Evolutionary conservation across 1,284 basidiomycete genomes (phyloP), one percentile per base, ranked within the genome.

Genomic region (Apiotrichum veenhuisii): DNA sequence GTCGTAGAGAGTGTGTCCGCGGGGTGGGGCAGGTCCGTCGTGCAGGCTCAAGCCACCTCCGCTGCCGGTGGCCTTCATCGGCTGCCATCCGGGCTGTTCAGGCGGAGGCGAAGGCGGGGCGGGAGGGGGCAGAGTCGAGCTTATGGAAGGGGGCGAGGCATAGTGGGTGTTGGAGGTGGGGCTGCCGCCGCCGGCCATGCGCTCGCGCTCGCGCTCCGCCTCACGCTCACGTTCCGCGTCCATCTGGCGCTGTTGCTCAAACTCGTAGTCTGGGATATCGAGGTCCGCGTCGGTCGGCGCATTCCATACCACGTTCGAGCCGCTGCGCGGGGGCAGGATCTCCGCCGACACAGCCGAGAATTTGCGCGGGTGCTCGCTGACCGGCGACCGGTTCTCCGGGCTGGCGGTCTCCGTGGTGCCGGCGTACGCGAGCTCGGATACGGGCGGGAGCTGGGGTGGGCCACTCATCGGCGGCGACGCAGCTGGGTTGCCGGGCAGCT

Each of bases 191-290:
- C 36, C 22, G 30, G 30, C 30, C 30, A 30, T 30, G 30, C 30
- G 30, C 30, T 49, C 15, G 30, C 47, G 46, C 23, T 46, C 27
- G 7, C 44, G 34, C 43, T 46, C 44, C n/a, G 18, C 37, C 49
- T 41, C 22, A 20, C 10, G 9, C 36, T 37, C 40, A 9, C 49
- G 25, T 64, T 52, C 46, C 12, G 60, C 66, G 36, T 73, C 70
- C 52, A 69, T 61, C 54, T 63, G 62, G 41, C 56, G 62, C 61
- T 68, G 74, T 62, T 74, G 74, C 59, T 73, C 69, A 43, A 67
- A 75, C 61, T 76, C 74, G 63, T 76, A 76, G 22, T 63, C 66
- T 20, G 53, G 52, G 33, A 33, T 15, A 12, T 45, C 34, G 34
- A 43, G 14, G 4, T 36, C 42, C 17, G 14, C 30, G 5, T 26